phyloP scores from a whole-genome alignment of 1,284 basidiomycete species.

The Coniferiporia sulphurascens region DNA sequence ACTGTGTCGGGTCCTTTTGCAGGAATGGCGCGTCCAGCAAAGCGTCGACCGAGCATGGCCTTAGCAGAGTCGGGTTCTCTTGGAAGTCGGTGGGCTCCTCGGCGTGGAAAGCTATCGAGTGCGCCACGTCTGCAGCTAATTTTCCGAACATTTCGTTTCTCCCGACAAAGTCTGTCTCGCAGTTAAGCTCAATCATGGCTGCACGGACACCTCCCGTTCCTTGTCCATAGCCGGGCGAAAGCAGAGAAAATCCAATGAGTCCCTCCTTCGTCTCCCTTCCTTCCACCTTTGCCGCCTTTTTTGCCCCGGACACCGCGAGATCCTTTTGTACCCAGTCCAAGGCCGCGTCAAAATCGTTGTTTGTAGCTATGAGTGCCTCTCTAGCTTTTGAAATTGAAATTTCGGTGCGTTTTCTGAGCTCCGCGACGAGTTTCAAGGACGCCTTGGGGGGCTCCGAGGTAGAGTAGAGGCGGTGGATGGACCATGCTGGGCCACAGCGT shows the following conservation, averaged over 20 bases:
- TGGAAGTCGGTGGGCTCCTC: conserved; percentile 43
- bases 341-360: conserved; percentile 73
- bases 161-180: conserved; percentile 96
- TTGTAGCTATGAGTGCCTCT: conserved; percentile 74
- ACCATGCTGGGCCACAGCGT: neutral
- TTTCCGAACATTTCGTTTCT: conserved; percentile 80
- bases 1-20: conserved; percentile 30
- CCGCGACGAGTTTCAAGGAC: conserved; percentile 74
- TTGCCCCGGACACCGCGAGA: conserved; percentile 63
- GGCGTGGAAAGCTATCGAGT: conserved; percentile 79
- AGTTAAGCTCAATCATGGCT: conserved; percentile 89
- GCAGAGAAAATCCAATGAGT: conserved; percentile 69
- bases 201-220: conserved; percentile 58
- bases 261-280: conserved; percentile 75
- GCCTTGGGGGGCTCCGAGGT: conserved; percentile 37
- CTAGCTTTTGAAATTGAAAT: conserved; percentile 86
- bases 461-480: conserved; percentile 33
- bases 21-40: conserved; percentile 69
- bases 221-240: conserved; percentile 48
- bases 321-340: conserved; percentile 80
- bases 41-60: conserved; percentile 42
- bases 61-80: conserved; percentile 32
- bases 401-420: conserved; percentile 77
- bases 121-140: conserved; percentile 78
- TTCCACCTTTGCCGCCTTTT: conserved; percentile 81